Evolutionary conservation across 2,329 filamentous ascomycete species (phyloP), one percentile per base, ranked within the genome.

Genomic region (Ilyonectria destructans): DNA sequence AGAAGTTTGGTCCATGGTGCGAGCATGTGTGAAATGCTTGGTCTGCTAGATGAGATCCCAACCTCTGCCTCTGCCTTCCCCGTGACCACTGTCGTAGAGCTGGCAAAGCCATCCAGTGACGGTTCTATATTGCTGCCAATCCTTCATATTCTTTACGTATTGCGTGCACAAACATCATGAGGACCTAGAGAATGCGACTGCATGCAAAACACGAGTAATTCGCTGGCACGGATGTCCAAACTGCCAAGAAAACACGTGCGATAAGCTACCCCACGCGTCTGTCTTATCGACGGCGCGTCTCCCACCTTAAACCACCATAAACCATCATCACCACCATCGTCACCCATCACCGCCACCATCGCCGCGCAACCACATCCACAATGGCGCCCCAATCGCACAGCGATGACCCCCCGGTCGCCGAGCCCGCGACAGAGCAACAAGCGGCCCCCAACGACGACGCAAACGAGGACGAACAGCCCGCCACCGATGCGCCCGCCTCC

Each of bases 1-100:
- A 89, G 87, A 86, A 40, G 33, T 15, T 35, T 43, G 4, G 26
- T 26, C 23, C 3, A 23, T 23, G 23, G 23, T 23, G 23, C 23
- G 23, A 23, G 4, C 23, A 23, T 1, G 23, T 4, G 23, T 23
- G 23, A 23, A 23, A 26, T 26, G 26, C 26, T 26, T 26, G 26
- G 26, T 6, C 26, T 6, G 6, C 26, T 6, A 26, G 26, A 26
- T 26, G 26, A 26, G 26, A 6, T 6, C 26, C 1, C 26, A 26
- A 6, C 26, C 26, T 26, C 26, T 26, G 26, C 1, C 5, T 26
- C 26, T 26, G 26, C 26, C 6, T 26, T 26, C 26, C 26, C 26
- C 5, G 26, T 26, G 26, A 26, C 26, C 26, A 26, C 5, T 26
- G 6, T 26, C 26, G 26, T 26, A 26, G 26, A 26, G 26, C 6